These are phyloP conservation scores for Fusarium chlamydosporum DNA, from an alignment of 2,329 filamentous ascomycete species.

Conservation along the genomic window DNA sequence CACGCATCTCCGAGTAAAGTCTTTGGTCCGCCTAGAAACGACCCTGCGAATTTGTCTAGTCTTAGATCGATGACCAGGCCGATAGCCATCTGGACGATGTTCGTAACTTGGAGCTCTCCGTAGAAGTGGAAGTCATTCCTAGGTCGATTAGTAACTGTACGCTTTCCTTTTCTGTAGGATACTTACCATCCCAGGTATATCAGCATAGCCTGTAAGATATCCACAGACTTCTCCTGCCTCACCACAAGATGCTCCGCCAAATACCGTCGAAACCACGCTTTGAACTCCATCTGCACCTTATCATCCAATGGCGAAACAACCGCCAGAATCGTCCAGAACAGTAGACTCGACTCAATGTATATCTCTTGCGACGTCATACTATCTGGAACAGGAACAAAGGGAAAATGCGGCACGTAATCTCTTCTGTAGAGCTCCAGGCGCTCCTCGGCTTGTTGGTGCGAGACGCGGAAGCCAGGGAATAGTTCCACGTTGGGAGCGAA, in stretches of 20 bases:
- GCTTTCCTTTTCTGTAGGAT: rapidly evolving
- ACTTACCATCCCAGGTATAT: slow-evolving; percentile 57
- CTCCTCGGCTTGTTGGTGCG: slow-evolving; percentile 53
- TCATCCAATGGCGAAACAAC: slow-evolving; percentile 53
- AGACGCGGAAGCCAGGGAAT: slow-evolving; percentile 55
- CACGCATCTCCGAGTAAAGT: slow-evolving; percentile 55
- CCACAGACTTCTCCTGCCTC: slow-evolving; percentile 54
- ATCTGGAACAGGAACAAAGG: slow-evolving; percentile 56
- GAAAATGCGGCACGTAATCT: slow-evolving; percentile 55
- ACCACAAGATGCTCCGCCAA: slow-evolving; percentile 58
- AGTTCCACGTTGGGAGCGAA: slow-evolving; percentile 46
- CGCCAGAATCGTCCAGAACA: slow-evolving; percentile 59
- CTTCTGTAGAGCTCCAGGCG: slow-evolving; percentile 55
- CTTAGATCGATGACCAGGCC: slow-evolving; percentile 58
- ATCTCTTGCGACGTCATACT: slow-evolving; percentile 51
- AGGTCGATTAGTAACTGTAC: background rate
- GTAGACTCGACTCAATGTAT: slow-evolving; percentile 52
- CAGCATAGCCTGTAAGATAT: slow-evolving; percentile 58
- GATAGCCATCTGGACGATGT: slow-evolving; percentile 57
- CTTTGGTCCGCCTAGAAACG: slow-evolving; percentile 45
- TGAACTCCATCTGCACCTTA: slow-evolving; percentile 52
- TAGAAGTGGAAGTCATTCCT: slow-evolving; percentile 60
- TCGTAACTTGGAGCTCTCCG: slow-evolving; percentile 56
- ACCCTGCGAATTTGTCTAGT: slow-evolving; percentile 52
- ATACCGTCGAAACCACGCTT: slow-evolving; percentile 56